Conservation (phyloP, 106 monocot species). For the Acorus gramineus region DNA sequence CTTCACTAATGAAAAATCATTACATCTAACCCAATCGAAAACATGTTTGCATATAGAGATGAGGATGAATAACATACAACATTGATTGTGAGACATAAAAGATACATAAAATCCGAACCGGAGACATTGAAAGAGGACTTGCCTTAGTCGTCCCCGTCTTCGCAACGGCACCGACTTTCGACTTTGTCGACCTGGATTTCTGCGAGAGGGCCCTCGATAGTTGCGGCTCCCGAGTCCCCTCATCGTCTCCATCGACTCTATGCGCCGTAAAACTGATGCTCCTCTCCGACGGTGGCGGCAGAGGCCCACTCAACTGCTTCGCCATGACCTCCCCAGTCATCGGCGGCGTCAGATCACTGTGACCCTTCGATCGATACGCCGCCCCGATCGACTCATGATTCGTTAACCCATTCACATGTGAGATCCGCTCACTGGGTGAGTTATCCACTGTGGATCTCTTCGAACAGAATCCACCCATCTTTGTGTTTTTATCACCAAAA, state of each 20-base stretch:
- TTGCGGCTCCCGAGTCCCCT: conserved; percentile 22
- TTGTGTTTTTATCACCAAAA: no score
- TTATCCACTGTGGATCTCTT: conserved; percentile 77
- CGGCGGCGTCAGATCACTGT: conserved; percentile 5
- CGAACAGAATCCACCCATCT: conserved; percentile 76
- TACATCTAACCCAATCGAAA: no score
- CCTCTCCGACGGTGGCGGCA: conserved; percentile 33
- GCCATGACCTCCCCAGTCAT: conserved; percentile 14
- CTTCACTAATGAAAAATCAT: no score
- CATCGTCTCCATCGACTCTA: not conserved
- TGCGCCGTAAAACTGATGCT: conserved; percentile 1
- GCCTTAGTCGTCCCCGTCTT: conserved; percentile 64
- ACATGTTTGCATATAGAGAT: no score
- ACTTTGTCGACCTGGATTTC: conserved; percentile 43
- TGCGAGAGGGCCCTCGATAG: conserved; percentile 51
- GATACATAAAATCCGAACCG: no score
- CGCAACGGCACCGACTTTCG: conserved; percentile 24
- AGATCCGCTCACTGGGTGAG: conserved; percentile 76
- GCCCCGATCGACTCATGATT: conserved; percentile 16
- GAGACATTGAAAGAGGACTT: not conserved
- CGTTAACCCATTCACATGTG: conserved; percentile 31
- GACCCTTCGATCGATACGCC: not conserved
- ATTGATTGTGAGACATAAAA: no score
- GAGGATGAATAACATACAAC: no score
- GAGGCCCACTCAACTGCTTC: conserved; percentile 21